Conservation (phyloP, 768 basidiomycete species). For the Nidularia pulvinata region DNA sequence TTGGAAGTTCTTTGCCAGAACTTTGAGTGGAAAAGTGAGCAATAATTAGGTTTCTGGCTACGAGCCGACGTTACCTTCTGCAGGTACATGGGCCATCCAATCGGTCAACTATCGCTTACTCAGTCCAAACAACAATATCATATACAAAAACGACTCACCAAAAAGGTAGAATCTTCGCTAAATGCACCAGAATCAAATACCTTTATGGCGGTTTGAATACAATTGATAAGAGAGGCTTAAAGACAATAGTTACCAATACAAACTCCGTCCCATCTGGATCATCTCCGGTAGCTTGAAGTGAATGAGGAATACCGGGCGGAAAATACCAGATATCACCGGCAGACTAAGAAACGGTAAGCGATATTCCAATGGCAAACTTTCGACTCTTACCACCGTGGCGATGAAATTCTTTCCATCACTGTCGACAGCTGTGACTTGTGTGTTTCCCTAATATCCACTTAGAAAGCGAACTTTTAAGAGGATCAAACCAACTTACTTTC, state of each 20-base stretch:
- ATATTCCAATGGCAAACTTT: background rate
- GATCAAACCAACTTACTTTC: slow-evolving; percentile 20
- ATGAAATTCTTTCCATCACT: slow-evolving; percentile 51
- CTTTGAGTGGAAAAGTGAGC: slow-evolving; percentile 7
- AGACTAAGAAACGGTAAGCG: slow-evolving; percentile 5
- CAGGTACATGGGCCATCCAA: slow-evolving; percentile 64
- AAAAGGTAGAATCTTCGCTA: slow-evolving; percentile 59
- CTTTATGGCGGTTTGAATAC: background rate
- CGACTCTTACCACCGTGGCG: slow-evolving; percentile 45
- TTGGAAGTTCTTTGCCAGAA: slow-evolving; percentile 64
- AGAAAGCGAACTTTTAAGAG: background rate
- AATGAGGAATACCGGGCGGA: slow-evolving; percentile 56
- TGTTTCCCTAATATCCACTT: slow-evolving; percentile 29
- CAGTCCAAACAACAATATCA: background rate
- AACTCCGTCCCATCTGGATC: slow-evolving; percentile 49
- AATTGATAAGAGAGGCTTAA: background rate
- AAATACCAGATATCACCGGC: slow-evolving; percentile 58
- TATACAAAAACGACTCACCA: slow-evolving; percentile 7
- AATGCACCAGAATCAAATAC: slow-evolving; percentile 38
- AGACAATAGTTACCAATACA: slow-evolving; percentile 33
- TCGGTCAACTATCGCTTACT: slow-evolving; percentile 39
- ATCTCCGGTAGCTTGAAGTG: slow-evolving; percentile 50
- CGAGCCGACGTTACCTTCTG: background rate
- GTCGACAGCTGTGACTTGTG: slow-evolving; percentile 49
- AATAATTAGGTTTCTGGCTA: too few species aligned